Conservation (phyloP, 441 rosid genomes). For the Adansonia gregorii region DNA sequence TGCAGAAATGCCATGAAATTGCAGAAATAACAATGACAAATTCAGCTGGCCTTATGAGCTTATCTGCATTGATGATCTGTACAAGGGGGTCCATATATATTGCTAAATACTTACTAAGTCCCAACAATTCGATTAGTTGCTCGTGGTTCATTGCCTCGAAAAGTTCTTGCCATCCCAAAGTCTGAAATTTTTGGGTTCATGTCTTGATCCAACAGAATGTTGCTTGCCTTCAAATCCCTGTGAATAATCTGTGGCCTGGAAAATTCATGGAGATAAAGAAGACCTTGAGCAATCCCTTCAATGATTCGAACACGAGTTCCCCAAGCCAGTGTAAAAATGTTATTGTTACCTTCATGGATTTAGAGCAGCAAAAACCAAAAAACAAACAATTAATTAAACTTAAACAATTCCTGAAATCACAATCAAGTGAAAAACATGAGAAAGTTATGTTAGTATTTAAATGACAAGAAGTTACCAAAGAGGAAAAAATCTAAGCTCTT, state of each 20-base stretch:
- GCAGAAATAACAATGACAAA: not conserved
- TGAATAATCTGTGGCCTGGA: constrained; percentile 30
- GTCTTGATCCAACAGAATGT: constrained; percentile 29
- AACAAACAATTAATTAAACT: not conserved
- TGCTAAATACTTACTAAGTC: constrained; percentile 3
- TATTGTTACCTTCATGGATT: constrained; percentile 3
- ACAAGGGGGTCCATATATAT: not conserved
- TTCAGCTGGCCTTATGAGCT: not conserved
- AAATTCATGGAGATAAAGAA: not conserved
- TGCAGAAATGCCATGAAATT: not conserved
- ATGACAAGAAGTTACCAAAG: constrained; percentile 18
- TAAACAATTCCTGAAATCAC: not conserved
- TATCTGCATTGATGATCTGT: not conserved
- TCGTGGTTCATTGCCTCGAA: constrained; percentile 25
- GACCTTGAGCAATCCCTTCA: constrained; percentile 19
- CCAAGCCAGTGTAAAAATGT: not conserved
- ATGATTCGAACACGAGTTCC: constrained; percentile 6
- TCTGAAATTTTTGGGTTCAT: constrained; percentile 40
- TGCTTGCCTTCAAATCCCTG: constrained; percentile 37
- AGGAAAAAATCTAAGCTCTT: constrained; percentile 27
- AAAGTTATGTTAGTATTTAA: not conserved
- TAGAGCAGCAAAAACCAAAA: no score
- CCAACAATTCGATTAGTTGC: not conserved
- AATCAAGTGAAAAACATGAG: not conserved
- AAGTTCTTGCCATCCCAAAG: constrained; percentile 38